phyloP scores from a whole-genome alignment of 2,329 filamentous ascomycete genomes.

The Colletotrichum filicis region DNA sequence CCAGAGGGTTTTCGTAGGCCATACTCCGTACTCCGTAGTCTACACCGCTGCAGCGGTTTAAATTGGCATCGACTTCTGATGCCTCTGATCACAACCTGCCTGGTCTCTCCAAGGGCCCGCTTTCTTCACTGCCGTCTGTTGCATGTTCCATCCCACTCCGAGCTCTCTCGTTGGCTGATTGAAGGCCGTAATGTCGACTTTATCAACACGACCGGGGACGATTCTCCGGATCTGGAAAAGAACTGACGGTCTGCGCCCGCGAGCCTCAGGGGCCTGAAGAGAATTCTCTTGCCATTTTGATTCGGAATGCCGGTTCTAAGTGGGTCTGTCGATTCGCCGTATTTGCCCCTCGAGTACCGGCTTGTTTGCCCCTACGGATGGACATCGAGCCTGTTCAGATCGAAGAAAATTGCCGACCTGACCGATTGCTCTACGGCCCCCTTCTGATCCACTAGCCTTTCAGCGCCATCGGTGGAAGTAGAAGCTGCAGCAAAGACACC shows the following conservation, averaged over 20 bases:
- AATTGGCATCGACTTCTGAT: slow-evolving; percentile 21
- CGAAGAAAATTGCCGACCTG: background rate
- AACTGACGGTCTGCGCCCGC: slow-evolving; percentile 14
- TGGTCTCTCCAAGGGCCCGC: background rate
- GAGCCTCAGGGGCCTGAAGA: slow-evolving; percentile 1
- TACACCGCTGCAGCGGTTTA: slow-evolving; percentile 11
- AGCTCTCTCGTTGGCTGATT: background rate
- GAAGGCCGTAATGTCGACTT: background rate
- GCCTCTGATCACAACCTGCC: background rate
- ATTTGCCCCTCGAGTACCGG: background rate
- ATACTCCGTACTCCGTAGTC: background rate
- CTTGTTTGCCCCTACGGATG: no score
- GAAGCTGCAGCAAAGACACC: background rate
- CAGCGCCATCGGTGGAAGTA: background rate
- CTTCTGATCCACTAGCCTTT: background rate
- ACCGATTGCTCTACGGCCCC: background rate
- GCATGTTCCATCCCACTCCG: background rate
- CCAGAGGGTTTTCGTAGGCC: background rate
- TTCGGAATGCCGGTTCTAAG: slow-evolving; percentile 2
- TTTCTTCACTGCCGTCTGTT: background rate
- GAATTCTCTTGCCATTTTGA: background rate
- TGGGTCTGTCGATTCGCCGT: background rate
- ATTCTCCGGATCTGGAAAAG: slow-evolving; percentile 14
- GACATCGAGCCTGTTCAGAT: no score
- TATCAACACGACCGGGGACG: background rate